Evolutionary conservation across 108 stramenopile genomes (phyloP).

Genomic region (Schizochytrium sp.): DNA sequence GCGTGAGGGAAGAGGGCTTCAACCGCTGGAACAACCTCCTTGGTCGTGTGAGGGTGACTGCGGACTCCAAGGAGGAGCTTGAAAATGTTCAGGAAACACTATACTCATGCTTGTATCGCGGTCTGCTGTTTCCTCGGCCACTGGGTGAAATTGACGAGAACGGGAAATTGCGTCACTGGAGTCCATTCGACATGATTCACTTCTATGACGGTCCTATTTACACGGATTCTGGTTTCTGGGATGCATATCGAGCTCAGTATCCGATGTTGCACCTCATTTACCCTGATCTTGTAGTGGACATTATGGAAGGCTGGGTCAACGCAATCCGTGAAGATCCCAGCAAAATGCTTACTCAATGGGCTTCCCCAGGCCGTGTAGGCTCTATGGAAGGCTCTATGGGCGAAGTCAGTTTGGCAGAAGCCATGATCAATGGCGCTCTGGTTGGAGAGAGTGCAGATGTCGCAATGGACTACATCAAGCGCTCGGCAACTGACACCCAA

Average conservation of each 20-base stretch:
- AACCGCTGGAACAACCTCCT: slow-evolving; percentile 64
- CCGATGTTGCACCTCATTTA: slow-evolving; percentile 61
- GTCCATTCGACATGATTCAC: slow-evolving; percentile 43
- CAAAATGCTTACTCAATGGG: slow-evolving; percentile 67
- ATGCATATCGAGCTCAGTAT: slow-evolving; percentile 68
- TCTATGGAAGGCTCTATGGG: slow-evolving; percentile 70
- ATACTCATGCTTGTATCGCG: slow-evolving; percentile 67
- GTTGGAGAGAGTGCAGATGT: background rate
- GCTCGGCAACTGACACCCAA: background rate
- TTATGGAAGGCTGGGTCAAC: slow-evolving; percentile 69
- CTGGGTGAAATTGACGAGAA: slow-evolving; percentile 15
- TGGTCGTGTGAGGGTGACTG: slow-evolving; percentile 26
- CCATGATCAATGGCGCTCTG: slow-evolving; percentile 62
- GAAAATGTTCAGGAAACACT: background rate
- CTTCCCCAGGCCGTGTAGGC: slow-evolving; percentile 64
- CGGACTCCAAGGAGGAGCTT: background rate
- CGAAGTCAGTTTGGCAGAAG: slow-evolving; percentile 68
- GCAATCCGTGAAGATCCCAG: slow-evolving; percentile 63
- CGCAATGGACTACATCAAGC: slow-evolving; percentile 57
- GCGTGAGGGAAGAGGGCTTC: background rate
- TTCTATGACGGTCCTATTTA: slow-evolving; percentile 43
- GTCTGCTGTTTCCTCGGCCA: slow-evolving; percentile 64
- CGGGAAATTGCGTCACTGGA: slow-evolving; percentile 49
- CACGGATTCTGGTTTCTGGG: slow-evolving; percentile 70
- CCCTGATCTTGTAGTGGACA: slow-evolving; percentile 61